Evolutionary conservation across 2,329 filamentous ascomycete species (phyloP), one percentile per base, ranked within the genome.

Genomic region (Madurella mycetomatis): DNA sequence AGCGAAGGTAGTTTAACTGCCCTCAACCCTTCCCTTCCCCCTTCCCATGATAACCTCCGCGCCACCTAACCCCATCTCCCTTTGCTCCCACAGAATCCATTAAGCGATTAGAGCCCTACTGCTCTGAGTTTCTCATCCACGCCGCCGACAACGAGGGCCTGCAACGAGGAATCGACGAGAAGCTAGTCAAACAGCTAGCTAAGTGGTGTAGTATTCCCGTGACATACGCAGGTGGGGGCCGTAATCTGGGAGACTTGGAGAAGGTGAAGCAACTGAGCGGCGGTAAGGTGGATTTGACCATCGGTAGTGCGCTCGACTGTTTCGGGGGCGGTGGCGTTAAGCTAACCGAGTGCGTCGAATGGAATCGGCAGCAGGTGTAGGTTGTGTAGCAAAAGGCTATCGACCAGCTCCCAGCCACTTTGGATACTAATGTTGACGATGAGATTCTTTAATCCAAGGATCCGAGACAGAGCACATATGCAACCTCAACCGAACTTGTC

Each of bases 111-210:
- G 90, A 96, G 66, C 91, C 91, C 5, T 94, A 94, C 72, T 97
- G 94, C 75, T 90, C 88, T 58, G 94, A 99, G 70, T 97, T 99
- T 67, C 81, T 99, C 51, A 94, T 99, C 67, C 94, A 99, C 69
- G 94, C 94, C 15, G 94, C 94, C 41, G 94, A 99, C 70, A 94
- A 96, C 60, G 94, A 99, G 73, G 94, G 94, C 12, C 77, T 97
- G 42, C 94, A 97, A 70, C 82, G 84, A 65, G 94, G 94, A 45
- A 88, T 99, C 60, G 94, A 99, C 65, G 87, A 94, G 69, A 80
- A 86, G 61, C 79, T 99, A 12, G 90, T 99, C 9, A 72, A 78
- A 62, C 83, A 79, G 61, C 76, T 99, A 49, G 84, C 90, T 1
- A 75, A 86, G 61, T 97, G 94, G 91, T 96, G 90, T 69, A 85